phyloP scores from a whole-genome alignment of 2,329 filamentous ascomycete genomes.

The Pestalotiopsis sp. region DNA sequence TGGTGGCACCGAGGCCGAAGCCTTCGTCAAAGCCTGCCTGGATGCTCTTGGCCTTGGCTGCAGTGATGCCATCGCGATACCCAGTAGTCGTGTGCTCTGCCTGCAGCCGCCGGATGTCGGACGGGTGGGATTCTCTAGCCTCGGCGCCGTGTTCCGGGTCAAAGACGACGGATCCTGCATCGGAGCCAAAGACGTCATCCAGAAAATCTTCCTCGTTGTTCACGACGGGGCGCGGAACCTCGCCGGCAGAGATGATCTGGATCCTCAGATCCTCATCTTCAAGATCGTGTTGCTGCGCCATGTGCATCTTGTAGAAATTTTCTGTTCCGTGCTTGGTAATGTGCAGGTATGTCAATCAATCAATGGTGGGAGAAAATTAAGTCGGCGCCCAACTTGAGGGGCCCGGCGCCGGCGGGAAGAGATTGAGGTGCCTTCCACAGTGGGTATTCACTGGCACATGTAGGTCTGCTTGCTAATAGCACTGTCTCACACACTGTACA shows the following conservation, averaged over 20 bases:
- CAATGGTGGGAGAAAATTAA: neutral
- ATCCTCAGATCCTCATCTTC: slow-evolving; percentile 18
- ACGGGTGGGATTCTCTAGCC: slow-evolving; percentile 40
- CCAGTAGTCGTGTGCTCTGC: slow-evolving; percentile 81
- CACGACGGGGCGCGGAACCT: neutral
- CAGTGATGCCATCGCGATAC: slow-evolving; percentile 84
- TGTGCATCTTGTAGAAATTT: slow-evolving; percentile 17
- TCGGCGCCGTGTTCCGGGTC: slow-evolving; percentile 12
- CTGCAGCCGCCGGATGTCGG: slow-evolving; percentile 74
- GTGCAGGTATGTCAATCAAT: neutral
- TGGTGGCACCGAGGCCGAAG: slow-evolving; percentile 78
- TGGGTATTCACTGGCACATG: neutral
- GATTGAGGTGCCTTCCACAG: neutral
- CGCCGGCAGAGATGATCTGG: slow-evolving; percentile 13
- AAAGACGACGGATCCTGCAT: slow-evolving; percentile 14
- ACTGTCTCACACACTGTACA: neutral
- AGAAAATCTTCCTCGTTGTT: slow-evolving; percentile 15
- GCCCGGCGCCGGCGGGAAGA: neutral
- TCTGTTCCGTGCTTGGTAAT: neutral
- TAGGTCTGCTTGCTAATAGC: neutral
- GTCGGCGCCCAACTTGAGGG: neutral
- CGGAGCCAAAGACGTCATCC: slow-evolving; percentile 18
- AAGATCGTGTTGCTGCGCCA: slow-evolving; percentile 15
- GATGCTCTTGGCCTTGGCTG: slow-evolving; percentile 74
- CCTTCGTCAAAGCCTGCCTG: slow-evolving; percentile 93